These are phyloP conservation scores for Geranomyces variabilis DNA, from an alignment of 192 early-diverging fungal species.

Conservation along the genomic window DNA sequence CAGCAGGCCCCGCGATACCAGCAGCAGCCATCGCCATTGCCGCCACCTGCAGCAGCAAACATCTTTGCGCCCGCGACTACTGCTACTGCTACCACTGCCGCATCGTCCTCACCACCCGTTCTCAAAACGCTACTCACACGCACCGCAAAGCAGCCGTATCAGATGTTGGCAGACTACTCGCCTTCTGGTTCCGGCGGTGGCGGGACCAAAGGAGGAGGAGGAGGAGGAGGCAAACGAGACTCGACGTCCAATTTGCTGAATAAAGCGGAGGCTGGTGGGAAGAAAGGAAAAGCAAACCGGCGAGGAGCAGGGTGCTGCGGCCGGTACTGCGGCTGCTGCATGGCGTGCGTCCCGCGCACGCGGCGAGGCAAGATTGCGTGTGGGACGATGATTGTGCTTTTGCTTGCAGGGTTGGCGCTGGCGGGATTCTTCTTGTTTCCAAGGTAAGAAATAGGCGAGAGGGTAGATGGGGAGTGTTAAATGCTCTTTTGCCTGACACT, in stretches of 20 bases:
- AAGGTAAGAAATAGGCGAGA: not conserved
- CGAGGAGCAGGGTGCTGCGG: not conserved
- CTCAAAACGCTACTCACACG: not conserved
- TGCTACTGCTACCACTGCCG: not conserved
- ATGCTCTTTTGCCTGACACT: not conserved
- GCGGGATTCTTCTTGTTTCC: conserved; percentile 16
- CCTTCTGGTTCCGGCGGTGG: not conserved
- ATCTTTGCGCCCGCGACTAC: too few relatives aligned
- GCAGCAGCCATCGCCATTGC: too few relatives aligned
- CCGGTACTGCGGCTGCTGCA: not conserved
- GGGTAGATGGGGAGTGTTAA: not conserved
- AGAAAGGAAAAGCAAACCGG: not conserved
- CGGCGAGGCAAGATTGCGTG: conserved; percentile 17
- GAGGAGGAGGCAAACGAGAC: not conserved
- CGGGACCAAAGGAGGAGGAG: not conserved
- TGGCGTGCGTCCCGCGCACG: conserved; percentile 21
- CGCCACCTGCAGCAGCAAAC: too few relatives aligned
- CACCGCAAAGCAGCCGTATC: not conserved
- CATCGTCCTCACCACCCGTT: not conserved
- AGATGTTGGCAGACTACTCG: conserved; percentile 1
- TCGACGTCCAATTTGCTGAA: not conserved
- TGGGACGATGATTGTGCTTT: not conserved
- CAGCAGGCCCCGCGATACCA: not conserved
- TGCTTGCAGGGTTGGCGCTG: conserved; percentile 4
- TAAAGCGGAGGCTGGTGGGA: too few relatives aligned